Base-by-base conservation (phyloP, 108 stramenopile genomes). In the Fragilaria crotonensis region DNA sequence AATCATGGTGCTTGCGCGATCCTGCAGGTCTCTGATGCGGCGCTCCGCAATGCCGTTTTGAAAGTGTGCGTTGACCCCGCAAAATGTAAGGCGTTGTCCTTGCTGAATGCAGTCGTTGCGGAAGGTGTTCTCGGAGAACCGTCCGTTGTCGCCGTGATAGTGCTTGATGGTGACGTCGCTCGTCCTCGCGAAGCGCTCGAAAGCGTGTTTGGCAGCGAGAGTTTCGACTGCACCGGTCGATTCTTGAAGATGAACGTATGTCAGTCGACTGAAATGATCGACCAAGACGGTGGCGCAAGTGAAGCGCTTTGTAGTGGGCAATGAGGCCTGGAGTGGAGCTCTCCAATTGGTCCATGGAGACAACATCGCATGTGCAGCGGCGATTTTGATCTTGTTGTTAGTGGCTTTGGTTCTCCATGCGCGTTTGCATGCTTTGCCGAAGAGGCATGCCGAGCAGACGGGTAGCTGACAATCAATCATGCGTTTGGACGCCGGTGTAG, bases 121-220 rank as follows among this genome's bases (percentile, higher is more conserved):
- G 51, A 45, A 73, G 25, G 11, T 32, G 11, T 45, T 31, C 7
- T 33, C 41, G 7, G 30, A 49, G 47, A 69, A 75, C 1, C 18
- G 18, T 4, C 63, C 64, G 19, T 69, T 64, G 44, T 75, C 73
- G 18, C 44, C 58, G 32, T 63, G 72, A 47, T 58, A 73, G n/a
- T 51, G 52, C 27, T 64, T 59, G 31, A 64, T 63, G 0, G n/a
- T 55, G 0, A 62, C 41, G 21, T 30, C 52, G 29, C 28, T 32
- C 4, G 25, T 55, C 0, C 11, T 1, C 0, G 66, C 36, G 44
- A 50, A 58, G 4, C 32, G 47, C 48, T 82, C 81, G 32, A 75
- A 82, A 0, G 66, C 63, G n/a, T n/a, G n/a, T n/a, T n/a, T n/a
- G n/a, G n/a, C n/a, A n/a, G n/a, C n/a, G n/a, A n/a, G n/a, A n/a